Base-by-base conservation (phyloP, 805 yeast species). In the Yamadazyma insecticola region DNA sequence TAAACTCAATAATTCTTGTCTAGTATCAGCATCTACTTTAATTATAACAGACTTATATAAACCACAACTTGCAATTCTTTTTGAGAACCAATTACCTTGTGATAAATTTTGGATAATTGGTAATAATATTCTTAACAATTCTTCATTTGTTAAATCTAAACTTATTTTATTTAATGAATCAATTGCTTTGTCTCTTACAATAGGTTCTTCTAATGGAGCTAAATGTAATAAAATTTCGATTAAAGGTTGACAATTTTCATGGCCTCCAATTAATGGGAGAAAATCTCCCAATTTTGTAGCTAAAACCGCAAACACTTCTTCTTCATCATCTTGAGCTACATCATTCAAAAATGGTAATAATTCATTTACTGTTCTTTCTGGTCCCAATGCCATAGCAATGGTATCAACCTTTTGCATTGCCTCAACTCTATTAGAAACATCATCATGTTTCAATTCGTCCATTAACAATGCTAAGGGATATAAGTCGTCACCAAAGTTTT, bases 381-480 rank as follows among this genome's bases (percentile, higher is more conserved):
- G 89, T 6, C 98, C 98, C 36, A 92, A 65, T 2, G 97, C 98
- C 31, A 87, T 68, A 20, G 97, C 95, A 51, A 92, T 90, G 20
- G 97, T 90, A 45, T 89, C 94, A 44, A 94, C 69, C 45, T 92
- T 78, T 49, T 83, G 84, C 95, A 92, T 89, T 26, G 97, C 97
- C 43, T 81, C 86, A 14, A 92, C 90, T 39, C 99, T 73, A 50
- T 89, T 82, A 16, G 95, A 75, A 23, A 90, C 90, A 54, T 92
- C 98, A 53, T 92, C 98, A 57, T 90, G 97, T 62, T 85, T 85
- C 57, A 92, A 74, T 60, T 94, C 99, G 57, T 94, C 98, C 86
- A 92, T 88, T 38, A 92, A 74, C 46, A 92, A 72, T 11, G 98
- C 98, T 59, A 92, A 75, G 26, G 99, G 98, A 52, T 86, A 90